Conservation (phyloP, 108 stramenopile genomes). For the Cyclostephanos tholiformis region DNA sequence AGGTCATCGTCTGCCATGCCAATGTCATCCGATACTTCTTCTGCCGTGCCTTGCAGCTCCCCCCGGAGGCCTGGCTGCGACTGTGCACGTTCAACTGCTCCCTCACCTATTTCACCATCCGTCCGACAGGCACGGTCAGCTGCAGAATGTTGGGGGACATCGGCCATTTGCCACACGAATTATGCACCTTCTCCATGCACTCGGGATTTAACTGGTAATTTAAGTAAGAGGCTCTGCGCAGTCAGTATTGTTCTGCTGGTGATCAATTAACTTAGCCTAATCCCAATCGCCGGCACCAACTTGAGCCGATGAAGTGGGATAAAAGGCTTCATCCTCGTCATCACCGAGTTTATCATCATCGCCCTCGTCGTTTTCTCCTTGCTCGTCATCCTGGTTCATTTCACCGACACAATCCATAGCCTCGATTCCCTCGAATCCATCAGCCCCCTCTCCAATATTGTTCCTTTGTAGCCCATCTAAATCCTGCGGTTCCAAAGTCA, state of each 20-base stretch:
- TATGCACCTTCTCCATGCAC: slow-evolving; percentile 74
- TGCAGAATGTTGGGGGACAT: slow-evolving; percentile 89
- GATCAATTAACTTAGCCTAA: slow-evolving; percentile 5
- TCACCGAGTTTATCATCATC: slow-evolving; percentile 37
- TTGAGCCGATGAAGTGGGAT: slow-evolving; percentile 39
- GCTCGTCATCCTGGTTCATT: neutral
- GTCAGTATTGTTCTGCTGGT: neutral
- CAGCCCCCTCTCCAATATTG: slow-evolving; percentile 50
- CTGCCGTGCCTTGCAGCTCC: slow-evolving; percentile 89
- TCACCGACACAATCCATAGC: slow-evolving; percentile 4
- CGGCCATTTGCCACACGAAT: slow-evolving; percentile 77
- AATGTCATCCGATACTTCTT: slow-evolving; percentile 97
- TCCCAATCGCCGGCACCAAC: slow-evolving; percentile 76
- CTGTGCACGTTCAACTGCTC: slow-evolving; percentile 90
- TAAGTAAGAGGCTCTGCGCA: too few relatives aligned
- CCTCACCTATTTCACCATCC: slow-evolving; percentile 84
- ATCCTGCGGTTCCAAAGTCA: slow-evolving; percentile 54
- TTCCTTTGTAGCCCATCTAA: slow-evolving; percentile 55
- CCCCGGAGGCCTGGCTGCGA: slow-evolving; percentile 92
- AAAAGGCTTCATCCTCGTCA: slow-evolving; percentile 35
- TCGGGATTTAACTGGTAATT: slow-evolving; percentile 83
- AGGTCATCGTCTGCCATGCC: slow-evolving; percentile 93
- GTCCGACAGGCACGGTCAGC: slow-evolving; percentile 84
- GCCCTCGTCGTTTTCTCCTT: slow-evolving; percentile 21
- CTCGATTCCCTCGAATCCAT: slow-evolving; percentile 48